These are phyloP conservation scores for Osmanthus fragrans DNA, from an alignment of 257 asterid species.

Conservation along the genomic window DNA sequence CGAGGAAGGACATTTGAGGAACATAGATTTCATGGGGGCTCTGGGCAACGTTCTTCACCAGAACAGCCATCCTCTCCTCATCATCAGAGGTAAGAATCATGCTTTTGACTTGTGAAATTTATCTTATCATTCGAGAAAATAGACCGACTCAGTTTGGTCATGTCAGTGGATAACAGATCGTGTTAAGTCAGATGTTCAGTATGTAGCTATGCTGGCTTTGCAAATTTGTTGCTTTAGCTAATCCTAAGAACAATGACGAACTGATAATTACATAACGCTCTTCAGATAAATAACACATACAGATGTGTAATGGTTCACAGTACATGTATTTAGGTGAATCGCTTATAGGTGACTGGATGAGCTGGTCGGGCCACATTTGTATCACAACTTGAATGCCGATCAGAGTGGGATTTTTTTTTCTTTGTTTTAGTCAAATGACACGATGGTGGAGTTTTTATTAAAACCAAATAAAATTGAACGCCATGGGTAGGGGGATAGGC, in stretches of 20 bases:
- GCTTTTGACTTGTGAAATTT: background rate
- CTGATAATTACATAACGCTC: background rate
- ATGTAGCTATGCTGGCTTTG: background rate
- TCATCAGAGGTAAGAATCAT: conserved; percentile 34
- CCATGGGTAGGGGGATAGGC: background rate
- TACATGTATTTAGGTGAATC: background rate
- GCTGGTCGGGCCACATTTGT: background rate
- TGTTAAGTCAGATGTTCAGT: background rate
- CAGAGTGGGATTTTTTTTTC: background rate
- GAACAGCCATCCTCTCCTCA: conserved; percentile 53
- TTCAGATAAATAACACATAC: background rate
- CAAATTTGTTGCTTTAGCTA: background rate
- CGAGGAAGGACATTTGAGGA: conserved; percentile 39
- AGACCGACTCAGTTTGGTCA: background rate
- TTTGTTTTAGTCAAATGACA: background rate
- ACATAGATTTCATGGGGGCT: conserved; percentile 38
- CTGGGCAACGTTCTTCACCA: conserved; percentile 41
- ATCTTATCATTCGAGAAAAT: background rate
- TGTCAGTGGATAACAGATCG: background rate
- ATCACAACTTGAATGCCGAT: background rate
- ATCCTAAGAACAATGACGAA: background rate
- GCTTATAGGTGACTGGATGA: background rate
- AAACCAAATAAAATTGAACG: too few species aligned
- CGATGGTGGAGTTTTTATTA: background rate
- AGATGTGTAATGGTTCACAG: background rate